phyloP scores from a whole-genome alignment of 75 land plant genomes.

The Sequoia sempervirens region DNA sequence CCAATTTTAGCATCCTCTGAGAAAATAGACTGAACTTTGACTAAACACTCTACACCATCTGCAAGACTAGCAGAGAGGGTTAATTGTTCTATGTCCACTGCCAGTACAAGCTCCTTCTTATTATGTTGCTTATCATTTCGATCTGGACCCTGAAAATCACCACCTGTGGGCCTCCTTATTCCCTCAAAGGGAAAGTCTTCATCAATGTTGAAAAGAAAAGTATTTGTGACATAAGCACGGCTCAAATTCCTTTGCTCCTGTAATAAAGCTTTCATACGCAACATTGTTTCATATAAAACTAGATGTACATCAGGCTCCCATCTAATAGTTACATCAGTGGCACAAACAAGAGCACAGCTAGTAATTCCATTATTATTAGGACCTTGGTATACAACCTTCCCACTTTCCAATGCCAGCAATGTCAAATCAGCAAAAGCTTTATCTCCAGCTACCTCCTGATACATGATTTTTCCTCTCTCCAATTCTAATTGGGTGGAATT shows the following conservation, averaged over 20 bases:
- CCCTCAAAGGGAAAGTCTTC: background rate
- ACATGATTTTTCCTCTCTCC: constrained; percentile 61
- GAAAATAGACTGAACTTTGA: constrained; percentile 79
- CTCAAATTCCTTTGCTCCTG: constrained; percentile 28
- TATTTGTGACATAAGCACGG: background rate
- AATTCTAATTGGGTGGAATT: constrained; percentile 61
- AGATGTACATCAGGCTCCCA: constrained; percentile 99
- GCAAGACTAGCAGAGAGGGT: constrained; percentile 74
- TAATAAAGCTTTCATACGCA: constrained; percentile 41
- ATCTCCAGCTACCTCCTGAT: constrained; percentile 58
- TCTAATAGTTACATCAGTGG: constrained; percentile 53
- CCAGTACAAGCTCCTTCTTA: constrained; percentile 59
- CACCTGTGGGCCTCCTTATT: background rate
- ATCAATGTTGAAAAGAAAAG: background rate
- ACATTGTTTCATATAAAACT: constrained; percentile 52
- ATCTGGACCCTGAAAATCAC: constrained; percentile 25
- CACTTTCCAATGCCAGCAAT: constrained; percentile 66
- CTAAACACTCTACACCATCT: constrained; percentile 79
- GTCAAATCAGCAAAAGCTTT: constrained; percentile 39
- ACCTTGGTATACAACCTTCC: constrained; percentile 68
- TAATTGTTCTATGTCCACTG: constrained; percentile 83
- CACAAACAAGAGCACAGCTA: constrained; percentile 74
- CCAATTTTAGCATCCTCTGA: constrained; percentile 97
- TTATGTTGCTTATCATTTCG: constrained; percentile 29
- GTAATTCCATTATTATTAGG: constrained; percentile 54